These are phyloP conservation scores for Trametes cingulata DNA, from an alignment of 768 basidiomycete species.

Conservation along the genomic window DNA sequence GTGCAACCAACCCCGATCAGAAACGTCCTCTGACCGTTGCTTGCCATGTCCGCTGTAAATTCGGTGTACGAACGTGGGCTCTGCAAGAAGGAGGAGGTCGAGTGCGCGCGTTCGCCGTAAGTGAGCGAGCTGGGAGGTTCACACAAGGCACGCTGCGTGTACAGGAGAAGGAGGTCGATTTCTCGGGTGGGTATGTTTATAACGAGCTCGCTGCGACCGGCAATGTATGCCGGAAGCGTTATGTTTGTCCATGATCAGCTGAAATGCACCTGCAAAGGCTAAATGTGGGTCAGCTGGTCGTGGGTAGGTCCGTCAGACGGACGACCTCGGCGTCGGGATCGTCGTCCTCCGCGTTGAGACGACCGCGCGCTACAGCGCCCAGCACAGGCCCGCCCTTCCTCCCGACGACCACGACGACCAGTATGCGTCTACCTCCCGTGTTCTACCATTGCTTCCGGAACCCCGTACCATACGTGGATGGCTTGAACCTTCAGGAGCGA, in stretches of 20 bases:
- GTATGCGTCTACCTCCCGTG: conserved; percentile 57
- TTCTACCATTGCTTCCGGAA: conserved; percentile 73
- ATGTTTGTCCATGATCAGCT: not conserved
- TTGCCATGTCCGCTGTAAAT: conserved; percentile 17
- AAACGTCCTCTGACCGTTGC: conserved; percentile 43
- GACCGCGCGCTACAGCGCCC: not conserved
- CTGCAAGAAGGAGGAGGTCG: too few species aligned
- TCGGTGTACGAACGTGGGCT: too few species aligned
- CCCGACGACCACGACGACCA: not conserved
- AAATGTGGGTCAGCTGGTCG: conserved; percentile 2
- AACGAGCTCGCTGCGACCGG: too few species aligned
- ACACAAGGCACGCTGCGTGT: too few species aligned
- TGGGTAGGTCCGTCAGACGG: not conserved
- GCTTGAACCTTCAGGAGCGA: conserved; percentile 69
- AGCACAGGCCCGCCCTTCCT: not conserved
- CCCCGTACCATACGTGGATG: conserved; percentile 76
- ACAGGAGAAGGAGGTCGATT: too few species aligned
- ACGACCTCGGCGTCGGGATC: not conserved
- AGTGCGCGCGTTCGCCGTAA: too few species aligned
- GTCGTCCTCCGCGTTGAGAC: not conserved
- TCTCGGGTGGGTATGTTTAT: too few species aligned
- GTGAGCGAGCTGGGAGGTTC: too few species aligned
- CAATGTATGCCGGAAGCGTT: too few species aligned
- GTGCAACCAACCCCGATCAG: conserved; percentile 76
- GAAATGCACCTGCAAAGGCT: not conserved